Percentiles rank a stretch among this genome's conserved stretches.
phyloP scores from a whole-genome alignment of 169 alveolate species.

The Cryptosporidium xiaoi region DNA sequence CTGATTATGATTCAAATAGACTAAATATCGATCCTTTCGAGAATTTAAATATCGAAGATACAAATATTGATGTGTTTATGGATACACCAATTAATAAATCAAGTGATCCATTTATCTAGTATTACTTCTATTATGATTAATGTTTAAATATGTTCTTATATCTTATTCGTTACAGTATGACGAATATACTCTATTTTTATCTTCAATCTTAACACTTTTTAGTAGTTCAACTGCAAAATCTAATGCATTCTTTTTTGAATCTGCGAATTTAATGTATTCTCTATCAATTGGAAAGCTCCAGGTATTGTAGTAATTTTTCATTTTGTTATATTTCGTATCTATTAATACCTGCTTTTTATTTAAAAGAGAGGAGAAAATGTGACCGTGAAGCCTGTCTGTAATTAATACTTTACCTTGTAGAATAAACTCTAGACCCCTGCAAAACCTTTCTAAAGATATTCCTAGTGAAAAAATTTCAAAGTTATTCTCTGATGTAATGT shows the following conservation, averaged over 20 bases:
- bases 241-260: conserved; percentile 49
- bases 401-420: conserved; percentile 60
- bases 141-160: neutral
- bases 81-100: neutral
- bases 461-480: conserved; percentile 37
- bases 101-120: conserved; percentile 47
- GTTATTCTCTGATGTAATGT: neutral
- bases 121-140: neutral
- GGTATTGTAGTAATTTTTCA: conserved; percentile 48
- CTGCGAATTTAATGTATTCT: conserved; percentile 14
- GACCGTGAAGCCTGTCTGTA: conserved; percentile 74
- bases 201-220: neutral
- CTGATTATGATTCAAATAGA: neutral
- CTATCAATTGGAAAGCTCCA: conserved; percentile 52
- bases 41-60: neutral
- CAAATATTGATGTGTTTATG: neutral
- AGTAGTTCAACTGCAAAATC: conserved; percentile 14
- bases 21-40: neutral
- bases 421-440: conserved; percentile 64
- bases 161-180: conserved; percentile 13
- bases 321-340: conserved; percentile 62
- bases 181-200: neutral
- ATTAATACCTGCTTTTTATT: conserved; percentile 58
- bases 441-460: conserved; percentile 54
- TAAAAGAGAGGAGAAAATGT: conserved; percentile 53